Evolutionary conservation across 1,284 basidiomycete genomes (phyloP), one percentile per base, ranked within the genome.

Genomic region (Athelia psychrophila): DNA sequence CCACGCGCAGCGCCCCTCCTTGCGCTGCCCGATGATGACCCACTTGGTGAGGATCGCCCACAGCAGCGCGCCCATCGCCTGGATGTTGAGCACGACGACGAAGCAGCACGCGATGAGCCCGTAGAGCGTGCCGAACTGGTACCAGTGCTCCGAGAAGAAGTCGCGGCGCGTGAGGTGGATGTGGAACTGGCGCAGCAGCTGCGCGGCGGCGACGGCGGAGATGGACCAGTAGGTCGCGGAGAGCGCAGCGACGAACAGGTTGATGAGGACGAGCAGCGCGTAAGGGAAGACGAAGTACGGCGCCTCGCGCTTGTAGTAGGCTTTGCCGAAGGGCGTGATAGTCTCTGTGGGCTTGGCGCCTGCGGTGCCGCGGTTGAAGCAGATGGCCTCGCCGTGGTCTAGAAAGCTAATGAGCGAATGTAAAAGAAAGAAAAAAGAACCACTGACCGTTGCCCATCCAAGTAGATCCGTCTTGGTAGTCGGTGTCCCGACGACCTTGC

Each of bases 281-380:
- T 75, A 76, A 3, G 76, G 75, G 54, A 69, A 66, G 47, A 78
- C 75, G 53, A 72, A 75, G 58, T 70, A 77, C 25, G 64, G 51
- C 8, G 75, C 74, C 54, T 76, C 53, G 50, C 71, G 65, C 55
- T 67, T 64, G 65, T 78, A 75, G 60, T 73, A 77, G 1, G 76
- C 75, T 49, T 68, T 66, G 16, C 73, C 75, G 56, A 78, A 78
- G 2, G 76, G 76, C 2, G 74, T 76, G 27, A 61, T 70, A 1
- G 74, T 75, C 51, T 67, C 65, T 13, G 62, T 60, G 16, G 47
- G 32, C 18, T 56, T 54, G 53, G 49, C 48, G 59, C 54, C 50
- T 45, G 53, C 52, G 18, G 19, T 13, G 16, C 60, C 66, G 48
- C 55, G 64, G 59, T 60, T 68, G 60, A 68, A 69, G 58, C 72